These are phyloP conservation scores for Myrica gale DNA, from an alignment of 306 rosid species.

Conservation along the genomic window DNA sequence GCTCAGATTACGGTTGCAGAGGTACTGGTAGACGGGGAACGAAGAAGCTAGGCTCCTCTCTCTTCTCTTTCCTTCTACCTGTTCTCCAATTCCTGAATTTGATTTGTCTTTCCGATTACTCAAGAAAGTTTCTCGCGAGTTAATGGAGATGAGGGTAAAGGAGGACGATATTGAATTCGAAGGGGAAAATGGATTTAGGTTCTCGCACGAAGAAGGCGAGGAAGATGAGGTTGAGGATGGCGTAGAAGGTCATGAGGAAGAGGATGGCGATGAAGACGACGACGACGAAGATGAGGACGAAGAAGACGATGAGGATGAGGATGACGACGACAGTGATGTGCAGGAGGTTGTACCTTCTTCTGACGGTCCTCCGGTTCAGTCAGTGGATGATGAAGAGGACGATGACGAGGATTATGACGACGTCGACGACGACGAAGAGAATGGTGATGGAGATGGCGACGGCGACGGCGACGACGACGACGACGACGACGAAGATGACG, in stretches of 20 bases:
- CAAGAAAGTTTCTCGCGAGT: constrained; percentile 9
- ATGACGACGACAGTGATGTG: constrained; percentile 42
- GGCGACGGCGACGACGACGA: constrained; percentile 46
- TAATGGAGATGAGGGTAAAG: constrained; percentile 50
- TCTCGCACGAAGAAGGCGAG: constrained; percentile 30
- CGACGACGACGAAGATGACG: constrained; percentile 32
- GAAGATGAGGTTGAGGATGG: constrained; percentile 41
- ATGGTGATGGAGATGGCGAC: constrained; percentile 33
- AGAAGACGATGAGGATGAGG: constrained; percentile 27
- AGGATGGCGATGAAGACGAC: constrained; percentile 39
- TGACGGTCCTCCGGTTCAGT: constrained; percentile 42
- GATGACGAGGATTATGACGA: constrained; percentile 41
- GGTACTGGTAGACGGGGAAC: constrained; percentile 63
- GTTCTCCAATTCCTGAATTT: constrained; percentile 27
- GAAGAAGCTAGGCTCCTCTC: constrained; percentile 53
- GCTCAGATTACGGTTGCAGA: constrained; percentile 61
- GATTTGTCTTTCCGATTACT: constrained; percentile 22
- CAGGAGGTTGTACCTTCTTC: constrained; percentile 47
- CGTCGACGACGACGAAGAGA: constrained; percentile 31
- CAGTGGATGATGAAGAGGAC: constrained; percentile 43
- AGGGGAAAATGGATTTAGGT: constrained; percentile 48
- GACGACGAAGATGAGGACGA: constrained; percentile 35
- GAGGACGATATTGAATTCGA: constrained; percentile 47
- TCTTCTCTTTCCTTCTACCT: constrained; percentile 29
- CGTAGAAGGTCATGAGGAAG: constrained; percentile 44